Evolutionary conservation across 257 asterid genomes (phyloP).

Genomic region (Gardenia jasminoides): DNA sequence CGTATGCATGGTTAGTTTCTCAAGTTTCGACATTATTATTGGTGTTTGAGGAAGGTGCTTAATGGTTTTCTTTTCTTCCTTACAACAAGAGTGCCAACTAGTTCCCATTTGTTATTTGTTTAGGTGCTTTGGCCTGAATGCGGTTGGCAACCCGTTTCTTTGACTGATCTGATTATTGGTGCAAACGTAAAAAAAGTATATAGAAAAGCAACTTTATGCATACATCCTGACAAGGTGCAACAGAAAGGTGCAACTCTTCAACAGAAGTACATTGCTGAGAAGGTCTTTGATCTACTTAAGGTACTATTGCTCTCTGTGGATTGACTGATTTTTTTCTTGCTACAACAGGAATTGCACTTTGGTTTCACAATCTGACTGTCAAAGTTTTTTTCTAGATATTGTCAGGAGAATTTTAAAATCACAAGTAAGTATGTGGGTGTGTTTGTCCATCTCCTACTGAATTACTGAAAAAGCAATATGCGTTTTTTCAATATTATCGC

Average conservation of each 20-base stretch:
- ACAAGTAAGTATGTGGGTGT: background rate
- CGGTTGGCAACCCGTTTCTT: slow-evolving; percentile 98
- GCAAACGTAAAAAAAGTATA: slow-evolving; percentile 84
- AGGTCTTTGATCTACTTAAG: slow-evolving; percentile 98
- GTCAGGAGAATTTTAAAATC: background rate
- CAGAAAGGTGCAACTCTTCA: slow-evolving; percentile 97
- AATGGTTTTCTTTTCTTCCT: background rate
- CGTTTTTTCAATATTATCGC: background rate
- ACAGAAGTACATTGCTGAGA: slow-evolving; percentile 96
- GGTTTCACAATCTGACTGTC: no score
- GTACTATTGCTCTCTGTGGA: slow-evolving; percentile 34
- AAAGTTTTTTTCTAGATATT: background rate
- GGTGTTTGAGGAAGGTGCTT: background rate
- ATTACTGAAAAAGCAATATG: background rate
- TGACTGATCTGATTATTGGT: slow-evolving; percentile 92
- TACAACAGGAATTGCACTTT: background rate
- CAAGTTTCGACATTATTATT: background rate
- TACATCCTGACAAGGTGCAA: slow-evolving; percentile 99
- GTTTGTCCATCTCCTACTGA: background rate
- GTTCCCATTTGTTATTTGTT: slow-evolving; percentile 13
- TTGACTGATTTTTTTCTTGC: background rate
- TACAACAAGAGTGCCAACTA: slow-evolving; percentile 1
- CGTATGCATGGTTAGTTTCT: background rate
- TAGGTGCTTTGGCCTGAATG: slow-evolving; percentile 99
- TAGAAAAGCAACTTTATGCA: slow-evolving; percentile 96